phyloP scores from a whole-genome alignment of 2,329 filamentous ascomycete species.

The Cytospora mali region DNA sequence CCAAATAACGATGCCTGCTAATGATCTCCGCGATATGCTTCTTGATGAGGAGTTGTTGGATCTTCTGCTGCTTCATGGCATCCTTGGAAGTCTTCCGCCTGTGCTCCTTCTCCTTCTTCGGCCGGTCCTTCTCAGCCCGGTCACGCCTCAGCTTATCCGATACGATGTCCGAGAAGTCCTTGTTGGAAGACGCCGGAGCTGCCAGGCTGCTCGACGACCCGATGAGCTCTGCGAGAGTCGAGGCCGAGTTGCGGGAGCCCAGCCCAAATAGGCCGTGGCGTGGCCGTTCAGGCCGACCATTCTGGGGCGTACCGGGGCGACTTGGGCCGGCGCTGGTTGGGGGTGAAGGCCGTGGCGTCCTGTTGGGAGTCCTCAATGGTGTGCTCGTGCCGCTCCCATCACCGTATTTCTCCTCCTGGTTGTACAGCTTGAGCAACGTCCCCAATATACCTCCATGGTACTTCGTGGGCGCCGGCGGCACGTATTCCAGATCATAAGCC shows the following conservation, averaged over 20 bases:
- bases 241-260: slow-evolving; percentile 48
- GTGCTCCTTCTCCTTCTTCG: slow-evolving; percentile 31
- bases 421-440: slow-evolving; percentile 71
- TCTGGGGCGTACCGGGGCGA: slow-evolving; percentile 37
- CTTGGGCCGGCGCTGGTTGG: slow-evolving; percentile 41
- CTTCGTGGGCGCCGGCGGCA: slow-evolving; percentile 62
- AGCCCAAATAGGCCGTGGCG: slow-evolving; percentile 44
- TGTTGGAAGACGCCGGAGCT: slow-evolving; percentile 46
- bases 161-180: slow-evolving; percentile 44
- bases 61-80: slow-evolving; percentile 31
- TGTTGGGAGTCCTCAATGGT: slow-evolving; percentile 44
- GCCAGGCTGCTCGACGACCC: slow-evolving; percentile 58
- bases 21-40: slow-evolving; percentile 69
- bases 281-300: slow-evolving; percentile 30
- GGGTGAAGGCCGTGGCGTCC: slow-evolving; percentile 46
- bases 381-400: slow-evolving; percentile 46
- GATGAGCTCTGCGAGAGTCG: slow-evolving; percentile 54
- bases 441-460: slow-evolving; percentile 76
- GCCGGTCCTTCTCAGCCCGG: slow-evolving; percentile 27
- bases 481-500: slow-evolving; percentile 63
- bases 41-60: slow-evolving; percentile 49
- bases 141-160: slow-evolving; percentile 31
- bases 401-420: slow-evolving; percentile 46
- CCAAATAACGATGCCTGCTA: slow-evolving; percentile 78
- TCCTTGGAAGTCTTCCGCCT: slow-evolving; percentile 29